Base-by-base conservation (phyloP, 805 yeast genomes). In the Wickerhamiella galacta region DNA sequence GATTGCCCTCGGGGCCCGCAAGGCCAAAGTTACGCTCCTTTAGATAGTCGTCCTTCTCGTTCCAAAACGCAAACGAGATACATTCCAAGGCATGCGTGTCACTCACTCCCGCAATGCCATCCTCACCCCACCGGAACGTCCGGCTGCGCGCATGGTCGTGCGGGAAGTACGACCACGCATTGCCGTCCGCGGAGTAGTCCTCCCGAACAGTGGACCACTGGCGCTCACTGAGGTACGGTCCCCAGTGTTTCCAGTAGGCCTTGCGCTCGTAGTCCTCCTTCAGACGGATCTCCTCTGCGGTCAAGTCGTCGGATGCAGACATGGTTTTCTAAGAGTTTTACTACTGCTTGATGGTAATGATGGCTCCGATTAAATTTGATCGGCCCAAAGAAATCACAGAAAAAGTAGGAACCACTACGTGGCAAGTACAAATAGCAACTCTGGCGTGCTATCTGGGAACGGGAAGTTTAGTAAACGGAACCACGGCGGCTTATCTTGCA, bases 51-150 rank as follows among this genome's bases (percentile, higher is more conserved):
- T 83, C 95, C 44, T 80, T 63, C 43, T 79, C 93, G 58, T 83
- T 83, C 95, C 95, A 83, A 39, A 85, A 61, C 3, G 85, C 93
- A 61, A 83, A 62, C n/a, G 78, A 67, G 44, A 80, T 54, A 51
- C 87, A 75, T 20, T 80, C 59, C 43, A 69, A 54, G 49, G 80
- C 94, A 48, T 77, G 82, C 39, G 78, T 70, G 51, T 83, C 95
- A 39, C 79, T 69, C 15, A 80, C 75, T 31, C 95, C 95, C 8
- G 87, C 92, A 44, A 83, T 59, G 2, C 95, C 95, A 52, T 83
- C 95, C 53, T 85, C 95, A 26, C 94, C 93, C 95, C 95, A 83
- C 28, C 95, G 64, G 52, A 78, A 83, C 10, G 80, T 70, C 42
- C 95, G 61, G 16, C 83, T 69, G 38, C 72, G 64, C 2, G 92